A percentile compares a stretch with the other conserved stretches of the same genome.
phyloP scores from a whole-genome alignment of 2,329 filamentous ascomycete species.

The Claviceps spartinae region DNA sequence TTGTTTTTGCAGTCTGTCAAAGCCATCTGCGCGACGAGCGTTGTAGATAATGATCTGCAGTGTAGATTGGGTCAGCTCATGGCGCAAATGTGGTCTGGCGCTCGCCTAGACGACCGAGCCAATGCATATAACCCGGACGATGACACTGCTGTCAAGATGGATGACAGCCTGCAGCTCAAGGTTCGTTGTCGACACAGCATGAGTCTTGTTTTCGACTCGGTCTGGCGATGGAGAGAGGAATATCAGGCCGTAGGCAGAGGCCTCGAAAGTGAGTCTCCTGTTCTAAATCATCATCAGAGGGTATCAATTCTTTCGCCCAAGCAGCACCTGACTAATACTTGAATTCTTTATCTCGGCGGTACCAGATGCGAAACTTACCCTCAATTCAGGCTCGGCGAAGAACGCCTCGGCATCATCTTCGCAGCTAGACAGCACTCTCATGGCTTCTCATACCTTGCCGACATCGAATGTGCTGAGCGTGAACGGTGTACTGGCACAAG shows the following conservation, averaged over 20 bases:
- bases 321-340: too few species aligned
- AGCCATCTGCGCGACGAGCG: constrained; percentile 58
- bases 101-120: constrained; percentile 36
- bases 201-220: constrained; percentile 72
- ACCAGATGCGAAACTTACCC: constrained; percentile 67
- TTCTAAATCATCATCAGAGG: background rate
- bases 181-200: constrained; percentile 76
- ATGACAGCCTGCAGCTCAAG: constrained; percentile 64
- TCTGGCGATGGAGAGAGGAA: constrained; percentile 76
- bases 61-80: constrained; percentile 74
- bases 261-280: constrained; percentile 48
- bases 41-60: constrained; percentile 65
- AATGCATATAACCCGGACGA: constrained; percentile 36
- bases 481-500: constrained; percentile 37
- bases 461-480: constrained; percentile 33
- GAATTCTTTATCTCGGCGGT: too few species aligned
- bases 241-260: constrained; percentile 58
- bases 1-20: constrained; percentile 60
- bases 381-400: constrained; percentile 66
- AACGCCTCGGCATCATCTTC: constrained; percentile 59
- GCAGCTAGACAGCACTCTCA: constrained; percentile 47
- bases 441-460: constrained; percentile 25
- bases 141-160: constrained; percentile 36
- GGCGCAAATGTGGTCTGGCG: constrained; percentile 73
- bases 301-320: background rate